Base-by-base conservation (phyloP, 331 rosid genomes). In the Cydonia oblonga region DNA sequence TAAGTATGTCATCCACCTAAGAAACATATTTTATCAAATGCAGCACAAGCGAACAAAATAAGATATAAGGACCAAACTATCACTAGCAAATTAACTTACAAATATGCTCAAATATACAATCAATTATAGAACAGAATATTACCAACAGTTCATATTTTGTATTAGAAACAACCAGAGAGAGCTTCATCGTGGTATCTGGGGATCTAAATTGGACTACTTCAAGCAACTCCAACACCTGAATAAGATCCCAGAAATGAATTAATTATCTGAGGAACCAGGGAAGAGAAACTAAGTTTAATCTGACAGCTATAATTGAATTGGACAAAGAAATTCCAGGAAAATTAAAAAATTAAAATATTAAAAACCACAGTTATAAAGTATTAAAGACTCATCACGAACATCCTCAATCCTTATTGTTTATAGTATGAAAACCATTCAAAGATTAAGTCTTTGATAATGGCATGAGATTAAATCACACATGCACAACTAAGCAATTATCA, bases 151-250 rank as follows among this genome's bases (percentile, higher is more conserved):
- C 90, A 72, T 78, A 87, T 84, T 91, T 91, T 80, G 73, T 61
- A 69, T 83, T 80, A 59, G 92, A 81, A 79, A 87, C 83, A 85
- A 89, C 81, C 81, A 79, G 79, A 33, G 96, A 81, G 69, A 84
- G 87, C 80, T 87, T 85, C 63, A 71, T 69, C 44, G 78, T 76
- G 49, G 96, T 79, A 65, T 93, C 96, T 15, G 96, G 97, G 79
- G 96, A 84, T 84, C 88, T 85, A 81, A 93, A 93, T 82, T 91
- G 98, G 72, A 93, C 78, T 35, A 93, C 87, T 84, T 93, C 98
- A 82, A 93, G 97, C 85, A 93, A 80, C 80, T 89, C 96, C 86
- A 93, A 80, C 28, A 86, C 97, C 98, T 93, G 82, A 69, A 32
- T 57, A 66, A 75, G 57, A 74, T 60, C 16, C 64, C 20, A 63